Conservation (phyloP, 2,329 filamentous ascomycete species). For the Exophiala bonariae region DNA sequence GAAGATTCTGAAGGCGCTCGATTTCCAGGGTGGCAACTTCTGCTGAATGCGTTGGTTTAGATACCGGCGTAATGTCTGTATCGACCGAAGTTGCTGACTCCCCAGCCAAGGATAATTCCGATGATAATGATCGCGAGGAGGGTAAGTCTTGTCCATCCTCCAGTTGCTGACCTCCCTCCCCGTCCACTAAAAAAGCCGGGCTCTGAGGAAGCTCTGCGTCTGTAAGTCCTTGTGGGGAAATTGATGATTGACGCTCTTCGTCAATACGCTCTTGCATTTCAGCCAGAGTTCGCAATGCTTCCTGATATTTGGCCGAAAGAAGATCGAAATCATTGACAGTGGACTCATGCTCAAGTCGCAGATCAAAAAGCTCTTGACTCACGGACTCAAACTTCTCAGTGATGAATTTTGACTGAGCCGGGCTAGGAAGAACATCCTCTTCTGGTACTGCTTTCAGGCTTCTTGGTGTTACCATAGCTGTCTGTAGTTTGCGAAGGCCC, state of each 20-base stretch:
- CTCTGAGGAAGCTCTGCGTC: constrained; percentile 54
- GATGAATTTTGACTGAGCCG: constrained; percentile 80
- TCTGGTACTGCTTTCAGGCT: constrained; percentile 46
- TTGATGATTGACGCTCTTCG: constrained; percentile 64
- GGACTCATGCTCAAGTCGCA: constrained; percentile 85
- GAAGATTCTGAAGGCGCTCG: constrained; percentile 67
- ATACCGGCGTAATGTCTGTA: constrained; percentile 26
- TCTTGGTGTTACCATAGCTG: constrained; percentile 28
- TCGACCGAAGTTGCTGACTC: constrained; percentile 69
- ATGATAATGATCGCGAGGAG: constrained; percentile 88
- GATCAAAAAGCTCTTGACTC: constrained; percentile 85
- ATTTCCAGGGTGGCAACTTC: constrained; percentile 58
- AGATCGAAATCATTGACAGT: constrained; percentile 78
- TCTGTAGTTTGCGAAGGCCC: constrained; percentile 39
- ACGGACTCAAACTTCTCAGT: constrained; percentile 90
- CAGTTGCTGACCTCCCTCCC: constrained; percentile 60
- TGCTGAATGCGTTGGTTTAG: constrained; percentile 15
- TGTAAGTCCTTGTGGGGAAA: constrained; percentile 41
- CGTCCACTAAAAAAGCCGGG: constrained; percentile 81
- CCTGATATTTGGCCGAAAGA: constrained; percentile 86
- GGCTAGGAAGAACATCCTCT: constrained; percentile 59
- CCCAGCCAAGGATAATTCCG: constrained; percentile 86
- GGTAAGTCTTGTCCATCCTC: constrained; percentile 68
- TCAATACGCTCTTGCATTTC: constrained; percentile 84
- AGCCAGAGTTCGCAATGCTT: constrained; percentile 76